phyloP scores from a whole-genome alignment of 768 basidiomycete genomes.

The Agaricus subrufescens region DNA sequence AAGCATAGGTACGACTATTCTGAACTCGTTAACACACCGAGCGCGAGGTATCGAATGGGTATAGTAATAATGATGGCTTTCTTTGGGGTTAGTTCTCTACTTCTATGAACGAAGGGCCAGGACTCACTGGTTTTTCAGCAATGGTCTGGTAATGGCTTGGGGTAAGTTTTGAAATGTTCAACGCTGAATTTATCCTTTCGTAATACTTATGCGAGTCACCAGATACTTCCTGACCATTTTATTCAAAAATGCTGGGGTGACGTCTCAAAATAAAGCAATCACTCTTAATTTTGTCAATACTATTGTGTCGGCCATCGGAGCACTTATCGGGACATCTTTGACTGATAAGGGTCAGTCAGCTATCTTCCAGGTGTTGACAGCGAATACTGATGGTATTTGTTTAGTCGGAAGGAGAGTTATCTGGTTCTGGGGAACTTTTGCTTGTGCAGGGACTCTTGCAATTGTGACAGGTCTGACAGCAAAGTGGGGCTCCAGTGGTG shows the following conservation, averaged over 20 bases:
- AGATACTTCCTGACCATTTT: constrained; percentile 42
- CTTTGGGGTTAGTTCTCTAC: constrained; percentile 33
- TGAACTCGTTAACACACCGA: constrained; percentile 41
- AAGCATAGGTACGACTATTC: constrained; percentile 43
- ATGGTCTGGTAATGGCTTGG: constrained; percentile 53
- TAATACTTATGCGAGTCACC: not conserved
- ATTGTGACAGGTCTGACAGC: constrained; percentile 41
- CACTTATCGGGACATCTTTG: constrained; percentile 34
- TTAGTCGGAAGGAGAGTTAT: constrained; percentile 37
- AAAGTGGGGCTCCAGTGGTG: constrained; percentile 29
- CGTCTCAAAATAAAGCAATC: constrained; percentile 33
- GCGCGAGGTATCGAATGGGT: constrained; percentile 40
- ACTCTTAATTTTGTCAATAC: constrained; percentile 40
- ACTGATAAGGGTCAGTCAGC: constrained; percentile 31
- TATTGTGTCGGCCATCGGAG: constrained; percentile 35
- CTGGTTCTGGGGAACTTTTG: constrained; percentile 45
- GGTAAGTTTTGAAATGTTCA: constrained; percentile 21
- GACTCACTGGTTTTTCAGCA: constrained; percentile 24
- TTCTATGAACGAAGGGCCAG: not conserved
- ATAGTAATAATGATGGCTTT: constrained; percentile 51
- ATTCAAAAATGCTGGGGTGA: constrained; percentile 32
- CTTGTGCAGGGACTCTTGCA: constrained; percentile 32
- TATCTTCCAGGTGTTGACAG: not conserved
- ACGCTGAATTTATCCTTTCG: not conserved
- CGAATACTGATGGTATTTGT: not conserved